Evolutionary conservation across 345 rosid species (phyloP).

Genomic region (Syzygium aromaticum): DNA sequence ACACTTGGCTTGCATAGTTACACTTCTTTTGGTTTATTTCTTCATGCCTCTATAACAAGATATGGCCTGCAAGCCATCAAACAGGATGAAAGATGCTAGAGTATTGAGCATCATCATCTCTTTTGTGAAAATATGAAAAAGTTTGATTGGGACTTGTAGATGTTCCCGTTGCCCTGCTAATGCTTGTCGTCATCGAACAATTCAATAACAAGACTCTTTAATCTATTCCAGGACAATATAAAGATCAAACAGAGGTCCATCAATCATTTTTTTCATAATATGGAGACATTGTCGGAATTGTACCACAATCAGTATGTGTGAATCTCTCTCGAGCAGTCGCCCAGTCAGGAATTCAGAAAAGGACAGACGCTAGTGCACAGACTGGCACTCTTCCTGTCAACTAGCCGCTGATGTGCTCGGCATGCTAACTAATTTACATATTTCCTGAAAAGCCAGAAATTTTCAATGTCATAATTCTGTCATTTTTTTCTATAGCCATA

Average conservation of each 20-base stretch:
- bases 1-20: background rate
- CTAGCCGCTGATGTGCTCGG: background rate
- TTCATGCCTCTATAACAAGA: background rate
- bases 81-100: background rate
- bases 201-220: background rate
- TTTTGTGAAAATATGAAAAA: background rate
- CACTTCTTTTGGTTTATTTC: background rate
- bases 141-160: background rate
- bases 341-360: background rate
- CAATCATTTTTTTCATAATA: background rate
- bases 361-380: background rate
- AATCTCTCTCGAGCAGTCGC: background rate
- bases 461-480: background rate
- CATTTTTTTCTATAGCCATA: background rate
- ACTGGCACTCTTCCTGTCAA: background rate
- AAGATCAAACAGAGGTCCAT: background rate
- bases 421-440: background rate
- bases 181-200: background rate
- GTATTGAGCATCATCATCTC: background rate
- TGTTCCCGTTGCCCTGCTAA: background rate
- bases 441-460: background rate
- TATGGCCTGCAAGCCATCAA: background rate
- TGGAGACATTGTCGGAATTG: background rate
- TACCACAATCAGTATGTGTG: background rate
- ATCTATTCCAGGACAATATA: background rate